Base-by-base conservation (phyloP, 1,284 basidiomycete species). In the Malassezia dermatis region DNA sequence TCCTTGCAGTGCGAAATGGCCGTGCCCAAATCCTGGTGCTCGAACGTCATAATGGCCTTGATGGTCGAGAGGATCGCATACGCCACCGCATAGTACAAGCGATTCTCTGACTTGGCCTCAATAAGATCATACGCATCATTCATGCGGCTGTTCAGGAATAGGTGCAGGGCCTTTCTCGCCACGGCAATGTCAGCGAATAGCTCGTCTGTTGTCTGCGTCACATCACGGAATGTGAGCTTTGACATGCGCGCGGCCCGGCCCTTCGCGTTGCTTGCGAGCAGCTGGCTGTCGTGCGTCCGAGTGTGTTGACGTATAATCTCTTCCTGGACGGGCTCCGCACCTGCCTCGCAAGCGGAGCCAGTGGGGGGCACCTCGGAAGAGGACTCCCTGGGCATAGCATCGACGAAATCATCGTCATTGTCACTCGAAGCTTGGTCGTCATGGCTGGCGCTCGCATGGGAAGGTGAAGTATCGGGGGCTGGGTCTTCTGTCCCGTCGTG, bases 41-140 rank as follows among this genome's bases (percentile, higher is more conserved):
- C 70, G 45, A 73, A 74, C 1, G 71, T 74, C 71, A 74, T 74
- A 59, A 74, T 66, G n/a, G 64, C 70, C 53, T 74, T 74, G 61
- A 74, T 73, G 23, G 67, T 66, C 13, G 68, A 65, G 26, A 74
- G 71, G 24, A 74, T 58, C 30, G 66, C 67, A 46, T 63, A 63
- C 8, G 67, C 71, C 48, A 74, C 61, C 3, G 71, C 70, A 42
- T 73, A 69, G 63, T 74, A 74, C 26, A 74, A 61, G 11, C 63
- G 59, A 11, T 34, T 46, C 52, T 73, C 70, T 10, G 68, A 62
- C 48, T 67, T 41, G 53, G 59, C 53, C 32, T 66, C 50, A 48
- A 73, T 58, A 44, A 70, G 62, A 17, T 60, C 53, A 49, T 74
- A 68, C 49, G 71, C 71, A 48, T 73, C 70, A 31, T 69, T 51